Percentiles rank a stretch among this genome's conserved stretches.
Evolutionary conservation across 1,284 basidiomycete species (phyloP).

Genomic region (Ceratobasidium sp.): DNA sequence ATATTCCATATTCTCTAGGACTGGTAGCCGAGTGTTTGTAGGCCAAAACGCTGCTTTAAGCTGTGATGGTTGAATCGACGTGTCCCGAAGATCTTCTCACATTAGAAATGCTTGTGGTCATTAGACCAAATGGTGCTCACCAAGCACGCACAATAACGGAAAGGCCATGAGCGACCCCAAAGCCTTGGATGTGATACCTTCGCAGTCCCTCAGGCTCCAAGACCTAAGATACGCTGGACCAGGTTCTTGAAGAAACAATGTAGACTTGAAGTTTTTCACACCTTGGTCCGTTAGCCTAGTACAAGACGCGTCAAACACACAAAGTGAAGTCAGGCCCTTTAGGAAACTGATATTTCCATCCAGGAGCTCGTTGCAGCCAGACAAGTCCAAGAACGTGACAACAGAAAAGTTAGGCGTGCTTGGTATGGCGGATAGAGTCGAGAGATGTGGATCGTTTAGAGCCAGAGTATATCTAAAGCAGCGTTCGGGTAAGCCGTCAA

Average conservation of each 20-base stretch:
- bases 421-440: constrained; percentile 6
- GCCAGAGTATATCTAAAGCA: constrained; percentile 17
- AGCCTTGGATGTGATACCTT: neutral
- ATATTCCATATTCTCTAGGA: neutral
- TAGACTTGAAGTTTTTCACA: constrained; percentile 28
- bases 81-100: constrained; percentile 22
- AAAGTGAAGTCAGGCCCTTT: constrained; percentile 18
- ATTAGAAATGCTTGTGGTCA: neutral
- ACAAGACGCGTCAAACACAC: constrained; percentile 22
- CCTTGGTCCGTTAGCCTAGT: constrained; percentile 27
- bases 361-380: neutral
- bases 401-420: constrained; percentile 28
- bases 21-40: neutral
- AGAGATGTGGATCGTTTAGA: constrained; percentile 35
- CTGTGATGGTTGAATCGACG: constrained; percentile 1
- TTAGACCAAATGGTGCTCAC: neutral
- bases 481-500: constrained; percentile 9
- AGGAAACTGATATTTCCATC: constrained; percentile 25
- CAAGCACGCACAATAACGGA: constrained; percentile 26
- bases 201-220: constrained; percentile 24
- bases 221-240: constrained; percentile 22
- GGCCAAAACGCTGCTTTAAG: neutral
- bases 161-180: constrained; percentile 1
- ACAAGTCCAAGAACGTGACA: constrained; percentile 27
- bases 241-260: constrained; percentile 21